These are phyloP conservation scores for Neurospora sp. DNA, from an alignment of 495 filamentous ascomycete species.

Conservation along the genomic window DNA sequence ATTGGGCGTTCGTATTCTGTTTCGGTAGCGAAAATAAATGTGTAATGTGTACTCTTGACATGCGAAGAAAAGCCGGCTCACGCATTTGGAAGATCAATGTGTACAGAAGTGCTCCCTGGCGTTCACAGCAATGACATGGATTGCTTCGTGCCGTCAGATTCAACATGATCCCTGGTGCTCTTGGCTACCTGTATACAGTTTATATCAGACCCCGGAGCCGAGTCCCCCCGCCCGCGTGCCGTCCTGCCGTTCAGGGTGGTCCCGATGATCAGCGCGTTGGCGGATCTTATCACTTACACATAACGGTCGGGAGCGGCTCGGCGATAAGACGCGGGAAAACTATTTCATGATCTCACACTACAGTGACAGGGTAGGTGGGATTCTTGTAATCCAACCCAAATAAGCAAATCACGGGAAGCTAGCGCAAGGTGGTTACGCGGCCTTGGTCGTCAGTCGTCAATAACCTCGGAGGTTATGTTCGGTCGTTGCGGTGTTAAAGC, in stretches of 20 bases:
- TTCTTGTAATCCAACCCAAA: not conserved
- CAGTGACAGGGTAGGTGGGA: not conserved
- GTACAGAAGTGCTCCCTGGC: not conserved
- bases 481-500: not conserved
- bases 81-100: not conserved
- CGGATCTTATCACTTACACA: not conserved
- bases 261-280: not conserved
- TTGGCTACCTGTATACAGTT: not conserved
- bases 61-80: not conserved
- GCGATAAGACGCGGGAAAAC: not conserved
- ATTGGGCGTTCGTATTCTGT: not conserved
- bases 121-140: not conserved
- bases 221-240: not conserved
- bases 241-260: not conserved
- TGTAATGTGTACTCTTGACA: not conserved
- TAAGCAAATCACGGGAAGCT: not conserved
- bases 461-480: not conserved
- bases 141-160: not conserved
- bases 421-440: not conserved
- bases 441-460: not conserved
- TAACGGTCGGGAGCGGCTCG: not conserved
- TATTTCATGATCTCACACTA: not conserved
- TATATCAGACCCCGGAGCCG: not conserved
- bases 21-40: not conserved
- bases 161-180: not conserved